Evolutionary conservation across 371 early-diverging fungal genomes (phyloP).

Genomic region (Apophysomyces ossiformis): DNA sequence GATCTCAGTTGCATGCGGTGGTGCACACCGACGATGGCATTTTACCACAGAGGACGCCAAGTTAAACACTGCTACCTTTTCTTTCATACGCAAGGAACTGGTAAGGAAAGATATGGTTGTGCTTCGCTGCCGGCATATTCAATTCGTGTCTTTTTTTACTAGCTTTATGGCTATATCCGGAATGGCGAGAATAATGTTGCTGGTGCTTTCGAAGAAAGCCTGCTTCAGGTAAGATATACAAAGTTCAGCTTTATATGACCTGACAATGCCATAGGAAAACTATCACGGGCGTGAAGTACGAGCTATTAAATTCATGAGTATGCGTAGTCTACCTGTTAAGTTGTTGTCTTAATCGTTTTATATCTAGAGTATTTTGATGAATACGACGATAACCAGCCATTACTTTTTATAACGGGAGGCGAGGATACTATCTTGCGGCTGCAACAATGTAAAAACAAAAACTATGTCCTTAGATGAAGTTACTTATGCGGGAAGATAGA

Average conservation of each 20-base stretch:
- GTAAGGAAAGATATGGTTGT: slow-evolving; percentile 18
- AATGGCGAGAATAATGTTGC: slow-evolving; percentile 39
- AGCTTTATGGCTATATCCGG: slow-evolving; percentile 56
- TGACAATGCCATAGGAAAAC: slow-evolving; percentile 26
- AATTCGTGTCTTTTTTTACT: not conserved
- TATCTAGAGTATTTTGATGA: slow-evolving; percentile 30
- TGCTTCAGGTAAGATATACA: slow-evolving; percentile 36
- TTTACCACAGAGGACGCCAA: slow-evolving; percentile 54
- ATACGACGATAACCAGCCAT: slow-evolving; percentile 21
- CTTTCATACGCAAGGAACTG: slow-evolving; percentile 58
- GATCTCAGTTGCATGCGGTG: slow-evolving; percentile 64
- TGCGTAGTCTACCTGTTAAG: slow-evolving; percentile 23
- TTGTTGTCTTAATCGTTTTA: slow-evolving; percentile 32
- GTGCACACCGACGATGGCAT: slow-evolving; percentile 65
- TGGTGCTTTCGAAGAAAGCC: slow-evolving; percentile 54
- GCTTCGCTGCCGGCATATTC: not conserved
- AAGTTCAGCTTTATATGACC: not conserved
- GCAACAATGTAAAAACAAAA: slow-evolving; percentile 37
- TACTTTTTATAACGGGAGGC: slow-evolving; percentile 55
- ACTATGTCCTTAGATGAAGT: too few relatives aligned
- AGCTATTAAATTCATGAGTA: slow-evolving; percentile 44
- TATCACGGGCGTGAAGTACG: slow-evolving; percentile 68
- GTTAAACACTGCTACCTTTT: slow-evolving; percentile 52
- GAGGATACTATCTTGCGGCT: slow-evolving; percentile 57
- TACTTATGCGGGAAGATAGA: slow-evolving; percentile 13